phyloP scores from a whole-genome alignment of 306 rosid genomes.

The Amphicarpaea edgeworthii region DNA sequence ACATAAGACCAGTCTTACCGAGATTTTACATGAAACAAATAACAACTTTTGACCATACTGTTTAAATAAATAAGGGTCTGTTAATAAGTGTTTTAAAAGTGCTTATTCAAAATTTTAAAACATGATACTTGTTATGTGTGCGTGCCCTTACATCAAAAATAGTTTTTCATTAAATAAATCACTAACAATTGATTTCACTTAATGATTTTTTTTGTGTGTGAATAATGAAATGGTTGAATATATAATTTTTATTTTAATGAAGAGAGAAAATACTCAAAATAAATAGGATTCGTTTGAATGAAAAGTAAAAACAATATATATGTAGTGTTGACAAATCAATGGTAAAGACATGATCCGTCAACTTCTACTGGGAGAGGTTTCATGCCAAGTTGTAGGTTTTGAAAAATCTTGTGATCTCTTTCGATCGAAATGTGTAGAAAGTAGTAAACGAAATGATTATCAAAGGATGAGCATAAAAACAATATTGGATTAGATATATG shows the following conservation, averaged over 20 bases:
- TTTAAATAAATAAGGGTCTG: slow-evolving; percentile 1
- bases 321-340: slow-evolving; percentile 3
- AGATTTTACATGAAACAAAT: slow-evolving; percentile 46
- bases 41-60: slow-evolving; percentile 59
- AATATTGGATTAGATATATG: background rate
- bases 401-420: background rate
- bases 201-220: too few relatives aligned
- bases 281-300: background rate
- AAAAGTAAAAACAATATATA: background rate
- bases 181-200: background rate
- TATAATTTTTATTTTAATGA: background rate
- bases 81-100: background rate
- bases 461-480: background rate
- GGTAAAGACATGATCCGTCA: background rate
- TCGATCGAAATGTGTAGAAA: background rate
- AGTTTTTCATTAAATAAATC: background rate
- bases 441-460: background rate
- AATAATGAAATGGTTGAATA: background rate
- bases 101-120: background rate
- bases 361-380: background rate
- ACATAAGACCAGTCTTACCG: slow-evolving; percentile 20
- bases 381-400: background rate
- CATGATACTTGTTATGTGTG: background rate
- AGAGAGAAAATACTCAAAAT: background rate
- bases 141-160: background rate